Evolutionary conservation across 495 filamentous ascomycete genomes (phyloP), one percentile per base, ranked within the genome.

Genomic region (Hypomontagnella submonticulosa): DNA sequence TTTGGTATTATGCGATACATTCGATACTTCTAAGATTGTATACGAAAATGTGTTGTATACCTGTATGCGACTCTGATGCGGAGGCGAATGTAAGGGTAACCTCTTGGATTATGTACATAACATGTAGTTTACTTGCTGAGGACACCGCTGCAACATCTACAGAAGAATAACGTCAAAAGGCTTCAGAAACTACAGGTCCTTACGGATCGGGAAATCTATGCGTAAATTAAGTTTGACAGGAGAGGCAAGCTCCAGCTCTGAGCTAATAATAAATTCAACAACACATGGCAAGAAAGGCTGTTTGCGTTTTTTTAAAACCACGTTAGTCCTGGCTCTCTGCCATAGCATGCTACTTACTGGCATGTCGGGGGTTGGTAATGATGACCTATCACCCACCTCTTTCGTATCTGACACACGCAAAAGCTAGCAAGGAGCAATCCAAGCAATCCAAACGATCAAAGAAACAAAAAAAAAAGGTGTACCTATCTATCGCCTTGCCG

Each of bases 381-480:
- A 6, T 27, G 23, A 38, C 36, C 36, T 38, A 12, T 38, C n/a
- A 43, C 40, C 40, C 15, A 43, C 40, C 40, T 43, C 6, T 15
- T 43, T 43, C 12, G 40, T 36, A 40, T 23, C 49, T 52, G 34
- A 52, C 37, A 20, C 34, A 33, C 34, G 32, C 13, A 32, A 4
- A 20, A 9, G 30, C 34, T 4, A 10, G 49, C 34, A 38, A 52
- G 47, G 18, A 27, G 23, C 47, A 50, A 40, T 27, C 23, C 33
- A 4, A 38, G 34, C 33, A 38, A 8, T 12, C 15, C 37, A 36
- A 53, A 53, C 33, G 33, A 38, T 46, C 58, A 48, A 48, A 62
- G 42, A 47, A 47, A 61, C 34, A 53, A 16, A 15, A 20, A 50
- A 36, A 32, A 32, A 48, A 19, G 12, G 12, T 13, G 13, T 27